phyloP scores from a whole-genome alignment of 345 rosid genomes.

The Citrus glauca region DNA sequence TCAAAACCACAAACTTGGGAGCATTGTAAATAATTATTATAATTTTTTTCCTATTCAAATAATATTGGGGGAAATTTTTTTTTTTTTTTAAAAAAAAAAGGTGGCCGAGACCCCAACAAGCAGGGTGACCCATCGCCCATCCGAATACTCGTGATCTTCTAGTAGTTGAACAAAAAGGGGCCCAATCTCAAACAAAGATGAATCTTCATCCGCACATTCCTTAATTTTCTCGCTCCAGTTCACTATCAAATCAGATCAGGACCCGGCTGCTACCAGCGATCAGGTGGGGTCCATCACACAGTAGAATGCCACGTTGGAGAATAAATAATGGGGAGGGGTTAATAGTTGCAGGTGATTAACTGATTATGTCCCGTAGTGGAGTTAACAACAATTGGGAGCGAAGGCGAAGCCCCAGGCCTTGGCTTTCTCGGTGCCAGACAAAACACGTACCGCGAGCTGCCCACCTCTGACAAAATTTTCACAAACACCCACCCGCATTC shows the following conservation, averaged over 20 bases:
- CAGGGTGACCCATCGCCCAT: too few species aligned
- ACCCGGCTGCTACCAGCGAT: not conserved
- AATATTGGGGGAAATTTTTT: too few species aligned
- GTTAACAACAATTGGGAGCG: too few species aligned
- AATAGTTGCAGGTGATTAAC: not conserved
- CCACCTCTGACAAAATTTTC: constrained; percentile 11
- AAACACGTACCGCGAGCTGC: not conserved
- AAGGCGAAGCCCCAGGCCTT: not conserved
- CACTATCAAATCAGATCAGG: not conserved
- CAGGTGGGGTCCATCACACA: not conserved
- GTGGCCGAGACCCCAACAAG: too few species aligned
- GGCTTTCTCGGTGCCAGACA: constrained; percentile 24
- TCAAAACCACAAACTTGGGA: too few species aligned
- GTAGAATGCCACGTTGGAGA: not conserved
- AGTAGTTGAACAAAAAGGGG: not conserved
- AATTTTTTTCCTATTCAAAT: too few species aligned
- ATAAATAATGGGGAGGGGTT: not conserved
- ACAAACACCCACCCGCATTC: not conserved
- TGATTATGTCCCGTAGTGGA: not conserved
- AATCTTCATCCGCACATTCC: constrained; percentile 8
- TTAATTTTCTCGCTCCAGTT: not conserved
- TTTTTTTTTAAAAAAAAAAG: too few species aligned
- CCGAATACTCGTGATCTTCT: not conserved
- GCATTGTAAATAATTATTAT: too few species aligned
- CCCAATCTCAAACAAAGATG: not conserved